Evolutionary conservation across 108 stramenopile genomes (phyloP).

Genomic region (Craspedostauros australis): DNA sequence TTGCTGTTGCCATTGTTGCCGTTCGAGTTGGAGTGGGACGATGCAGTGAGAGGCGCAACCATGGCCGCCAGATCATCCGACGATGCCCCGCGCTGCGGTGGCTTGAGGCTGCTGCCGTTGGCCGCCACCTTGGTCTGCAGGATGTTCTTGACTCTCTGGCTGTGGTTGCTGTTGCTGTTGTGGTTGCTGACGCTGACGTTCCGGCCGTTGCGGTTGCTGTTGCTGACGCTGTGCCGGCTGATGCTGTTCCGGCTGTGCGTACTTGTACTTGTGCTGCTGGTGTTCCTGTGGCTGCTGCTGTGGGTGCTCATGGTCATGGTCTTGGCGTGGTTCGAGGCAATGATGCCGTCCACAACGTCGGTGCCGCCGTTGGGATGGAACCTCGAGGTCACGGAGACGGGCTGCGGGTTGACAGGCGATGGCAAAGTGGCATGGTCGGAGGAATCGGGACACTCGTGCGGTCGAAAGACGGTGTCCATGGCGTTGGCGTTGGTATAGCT

Average conservation of each 20-base stretch:
- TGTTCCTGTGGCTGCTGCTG: neutral
- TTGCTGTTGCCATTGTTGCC: neutral
- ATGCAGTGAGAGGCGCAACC: neutral
- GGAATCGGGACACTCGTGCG: neutral
- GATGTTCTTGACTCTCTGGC: slow-evolving; percentile 11
- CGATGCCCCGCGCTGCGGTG: slow-evolving; percentile 3
- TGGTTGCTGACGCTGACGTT: neutral
- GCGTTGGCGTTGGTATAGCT: neutral
- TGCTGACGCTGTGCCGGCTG: neutral
- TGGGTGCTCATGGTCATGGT: slow-evolving; percentile 7
- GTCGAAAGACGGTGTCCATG: neutral
- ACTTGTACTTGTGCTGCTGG: neutral
- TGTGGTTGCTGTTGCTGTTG: neutral
- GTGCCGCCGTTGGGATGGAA: neutral
- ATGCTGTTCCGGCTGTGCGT: neutral
- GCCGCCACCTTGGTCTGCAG: slow-evolving; percentile 9
- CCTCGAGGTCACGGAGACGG: neutral
- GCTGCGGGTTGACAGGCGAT: no score
- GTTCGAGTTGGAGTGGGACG: neutral
- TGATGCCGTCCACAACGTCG: neutral
- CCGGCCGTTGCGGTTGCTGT: neutral
- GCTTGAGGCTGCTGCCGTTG: neutral
- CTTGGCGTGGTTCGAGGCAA: slow-evolving; percentile 5
- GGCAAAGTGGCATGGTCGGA: no score
- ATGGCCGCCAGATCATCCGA: slow-evolving; percentile 15